Evolutionary conservation across 345 rosid species (phyloP).

Genomic region (Gossypium ekmanianum): DNA sequence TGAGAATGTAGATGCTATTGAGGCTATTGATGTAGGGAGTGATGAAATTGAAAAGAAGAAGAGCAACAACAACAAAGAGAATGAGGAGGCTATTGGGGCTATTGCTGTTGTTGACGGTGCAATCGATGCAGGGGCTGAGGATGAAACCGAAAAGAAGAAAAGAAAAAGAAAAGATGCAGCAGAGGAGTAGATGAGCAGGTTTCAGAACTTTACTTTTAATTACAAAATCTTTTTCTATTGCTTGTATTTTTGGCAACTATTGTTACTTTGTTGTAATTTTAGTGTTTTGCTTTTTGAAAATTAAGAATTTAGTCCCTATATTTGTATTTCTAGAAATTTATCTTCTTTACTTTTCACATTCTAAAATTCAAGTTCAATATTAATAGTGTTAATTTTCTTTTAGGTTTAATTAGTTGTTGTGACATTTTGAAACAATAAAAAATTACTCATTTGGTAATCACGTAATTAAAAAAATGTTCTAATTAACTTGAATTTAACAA

Average conservation of each 20-base stretch:
- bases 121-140: constrained; percentile 33
- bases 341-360: too few relatives aligned
- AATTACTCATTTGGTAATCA: too few relatives aligned
- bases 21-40: background rate
- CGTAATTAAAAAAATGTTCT: too few relatives aligned
- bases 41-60: constrained; percentile 26
- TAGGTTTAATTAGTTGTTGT: too few relatives aligned
- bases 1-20: background rate
- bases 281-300: too few relatives aligned
- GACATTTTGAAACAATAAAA: too few relatives aligned
- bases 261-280: constrained; percentile 12
- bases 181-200: constrained; percentile 12
- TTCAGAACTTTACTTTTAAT: constrained; percentile 1
- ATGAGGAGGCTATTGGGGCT: background rate
- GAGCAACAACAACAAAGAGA: background rate
- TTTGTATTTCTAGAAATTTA: too few relatives aligned
- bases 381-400: too few relatives aligned
- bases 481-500: too few relatives aligned
- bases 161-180: constrained; percentile 42
- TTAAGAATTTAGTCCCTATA: too few relatives aligned
- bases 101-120: constrained; percentile 30
- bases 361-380: too few relatives aligned
- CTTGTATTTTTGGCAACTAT: background rate
- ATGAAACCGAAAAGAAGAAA: constrained; percentile 68
- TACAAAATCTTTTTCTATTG: background rate